These are phyloP conservation scores for Polyplosphaeria fusca DNA, from an alignment of 495 filamentous ascomycete species.

Conservation along the genomic window DNA sequence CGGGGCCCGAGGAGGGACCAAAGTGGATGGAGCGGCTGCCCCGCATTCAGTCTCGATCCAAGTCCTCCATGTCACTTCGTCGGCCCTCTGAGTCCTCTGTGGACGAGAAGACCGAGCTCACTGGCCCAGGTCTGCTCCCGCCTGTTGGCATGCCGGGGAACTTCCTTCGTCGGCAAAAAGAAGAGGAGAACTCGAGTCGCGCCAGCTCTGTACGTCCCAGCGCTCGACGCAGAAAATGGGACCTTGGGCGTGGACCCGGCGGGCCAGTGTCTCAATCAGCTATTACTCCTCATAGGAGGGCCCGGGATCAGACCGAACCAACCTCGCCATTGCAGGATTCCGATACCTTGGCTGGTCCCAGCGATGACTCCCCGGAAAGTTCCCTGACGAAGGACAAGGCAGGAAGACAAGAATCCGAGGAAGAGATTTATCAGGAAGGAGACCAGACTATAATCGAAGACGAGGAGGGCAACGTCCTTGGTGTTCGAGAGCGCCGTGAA, in stretches of 20 bases:
- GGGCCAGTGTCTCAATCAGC: conserved; percentile 90
- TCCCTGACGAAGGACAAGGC: conserved; percentile 29
- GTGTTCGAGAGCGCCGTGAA: conserved; percentile 35
- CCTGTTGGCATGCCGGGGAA: conserved; percentile 71
- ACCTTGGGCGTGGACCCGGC: conserved; percentile 70
- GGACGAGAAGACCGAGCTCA: conserved; percentile 58
- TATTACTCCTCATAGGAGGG: conserved; percentile 68
- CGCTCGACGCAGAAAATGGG: conserved; percentile 66
- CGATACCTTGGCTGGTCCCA: conserved; percentile 40
- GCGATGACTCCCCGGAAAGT: conserved; percentile 36
- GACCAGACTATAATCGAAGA: conserved; percentile 80
- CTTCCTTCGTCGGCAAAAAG: conserved; percentile 77
- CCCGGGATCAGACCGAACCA: conserved; percentile 30
- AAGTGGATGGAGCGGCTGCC: conserved; percentile 94
- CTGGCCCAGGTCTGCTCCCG: conserved; percentile 74
- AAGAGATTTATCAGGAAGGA: conserved; percentile 70
- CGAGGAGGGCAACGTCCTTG: conserved; percentile 79
- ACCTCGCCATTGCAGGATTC: conserved; percentile 36
- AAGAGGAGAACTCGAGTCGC: conserved; percentile 66
- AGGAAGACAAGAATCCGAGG: conserved; percentile 34
- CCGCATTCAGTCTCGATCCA: conserved; percentile 79
- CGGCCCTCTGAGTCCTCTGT: conserved; percentile 54
- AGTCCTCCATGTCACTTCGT: conserved; percentile 75
- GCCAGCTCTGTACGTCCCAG: conserved; percentile 60
- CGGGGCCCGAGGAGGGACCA: conserved; percentile 82